phyloP scores from a whole-genome alignment of 768 basidiomycete species.

The Rhizopogon vulgaris region DNA sequence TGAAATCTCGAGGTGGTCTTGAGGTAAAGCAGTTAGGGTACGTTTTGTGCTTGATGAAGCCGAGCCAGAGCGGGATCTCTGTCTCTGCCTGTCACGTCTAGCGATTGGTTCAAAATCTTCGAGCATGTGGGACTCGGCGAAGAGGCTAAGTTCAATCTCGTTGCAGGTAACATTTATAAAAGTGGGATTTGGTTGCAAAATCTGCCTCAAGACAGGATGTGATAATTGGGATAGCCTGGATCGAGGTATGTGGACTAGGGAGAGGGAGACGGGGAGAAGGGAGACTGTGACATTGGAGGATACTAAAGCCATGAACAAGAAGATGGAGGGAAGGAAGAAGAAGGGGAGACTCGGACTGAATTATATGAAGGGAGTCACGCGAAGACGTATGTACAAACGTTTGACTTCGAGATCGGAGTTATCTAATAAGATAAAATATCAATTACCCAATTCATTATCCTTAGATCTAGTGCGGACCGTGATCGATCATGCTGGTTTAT shows the following conservation, averaged over 20 bases:
- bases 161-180: slow-evolving; percentile 78
- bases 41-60: slow-evolving; percentile 18
- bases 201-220: slow-evolving; percentile 59
- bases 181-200: slow-evolving; percentile 57
- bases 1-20: slow-evolving; percentile 61
- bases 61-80: slow-evolving; percentile 37
- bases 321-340: slow-evolving; percentile 5
- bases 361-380: slow-evolving; percentile 12
- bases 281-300: slow-evolving; percentile 50
- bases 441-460: not conserved
- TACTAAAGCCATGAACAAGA: slow-evolving; percentile 19
- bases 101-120: slow-evolving; percentile 59
- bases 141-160: slow-evolving; percentile 71
- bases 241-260: slow-evolving; percentile 71
- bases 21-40: slow-evolving; percentile 12
- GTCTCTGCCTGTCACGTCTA: slow-evolving; percentile 45
- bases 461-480: not conserved
- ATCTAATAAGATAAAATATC: not conserved
- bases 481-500: not conserved
- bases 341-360: not conserved
- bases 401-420: not conserved
- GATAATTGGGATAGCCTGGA: slow-evolving; percentile 54
- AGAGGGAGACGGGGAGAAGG: slow-evolving; percentile 64
- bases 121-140: slow-evolving; percentile 54
- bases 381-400: slow-evolving; percentile 1